Base-by-base conservation (phyloP, 257 asterid species). In the Penstemon eatonii region DNA sequence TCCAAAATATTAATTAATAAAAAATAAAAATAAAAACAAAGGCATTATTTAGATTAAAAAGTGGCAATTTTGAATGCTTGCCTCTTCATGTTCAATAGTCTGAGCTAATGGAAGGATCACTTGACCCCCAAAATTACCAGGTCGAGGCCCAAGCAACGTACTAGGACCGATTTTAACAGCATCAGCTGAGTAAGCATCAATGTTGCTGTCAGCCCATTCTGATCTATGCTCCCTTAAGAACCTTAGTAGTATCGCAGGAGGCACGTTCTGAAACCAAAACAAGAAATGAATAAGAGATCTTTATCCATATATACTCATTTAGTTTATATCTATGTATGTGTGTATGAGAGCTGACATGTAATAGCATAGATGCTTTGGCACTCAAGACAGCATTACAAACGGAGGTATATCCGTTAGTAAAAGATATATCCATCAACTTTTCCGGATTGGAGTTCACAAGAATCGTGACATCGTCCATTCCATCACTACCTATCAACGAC, bases 41-140 rank as follows among this genome's bases (percentile, higher is more conserved):
- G 53, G 2, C 59, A 63, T 43, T 4, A 69, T n/a, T 11, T 2
- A 8, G 65, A 25, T 41, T 8, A 25, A 51, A 54, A 47, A 40
- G 40, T 25, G 33, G 33, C 8, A 57, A 45, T 49, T 68, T 4
- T 2, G 45, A 19, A 13, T 38, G 82, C 96, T 76, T 78, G 81
- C 97, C 97, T 91, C 97, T 86, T 87, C 97, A 77, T 88, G 96
- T 75, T 91, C 97, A 49, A 89, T 76, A 40, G 92, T 86, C 70
- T 91, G 95, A 62, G 91, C 97, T 74, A 91, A 78, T 1, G 97
- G 97, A 69, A 88, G 95, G 71, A 84, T 84, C 70, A 88, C 86
- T 80, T 91, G 97, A 69, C 96, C 89, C 40, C 96, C 96, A 3
- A 78, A 87, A 60, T 79, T 81, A 52, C 84, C 88, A 59, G 78